phyloP scores from a whole-genome alignment of 257 asterid genomes.

The Pogostemon cablin region DNA sequence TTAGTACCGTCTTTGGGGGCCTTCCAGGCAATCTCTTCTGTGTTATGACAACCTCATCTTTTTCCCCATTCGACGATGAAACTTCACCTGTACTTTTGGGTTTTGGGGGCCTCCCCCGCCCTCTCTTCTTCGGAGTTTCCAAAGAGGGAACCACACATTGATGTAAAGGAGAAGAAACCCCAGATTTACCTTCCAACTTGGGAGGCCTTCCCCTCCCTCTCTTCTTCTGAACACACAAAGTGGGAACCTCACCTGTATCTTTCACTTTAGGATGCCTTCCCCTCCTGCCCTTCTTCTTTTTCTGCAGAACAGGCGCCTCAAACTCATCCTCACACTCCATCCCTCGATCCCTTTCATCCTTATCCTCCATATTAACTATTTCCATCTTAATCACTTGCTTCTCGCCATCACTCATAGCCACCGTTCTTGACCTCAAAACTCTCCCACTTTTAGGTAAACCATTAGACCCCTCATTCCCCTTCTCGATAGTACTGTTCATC shows the following conservation, averaged over 20 bases:
- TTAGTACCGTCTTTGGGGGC: background rate
- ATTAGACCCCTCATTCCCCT: slow-evolving; percentile 36
- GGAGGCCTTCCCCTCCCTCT: slow-evolving; percentile 46
- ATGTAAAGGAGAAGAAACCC: background rate
- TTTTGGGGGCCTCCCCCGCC: slow-evolving; percentile 48
- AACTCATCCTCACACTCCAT: slow-evolving; percentile 20
- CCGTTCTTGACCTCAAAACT: slow-evolving; percentile 78
- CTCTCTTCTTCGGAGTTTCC: slow-evolving; percentile 18
- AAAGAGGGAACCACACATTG: no score
- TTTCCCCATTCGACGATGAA: slow-evolving; percentile 25
- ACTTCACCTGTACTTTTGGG: slow-evolving; percentile 22
- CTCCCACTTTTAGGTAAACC: slow-evolving; percentile 50
- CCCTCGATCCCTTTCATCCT: slow-evolving; percentile 12
- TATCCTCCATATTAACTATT: slow-evolving; percentile 33
- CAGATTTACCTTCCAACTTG: slow-evolving; percentile 28
- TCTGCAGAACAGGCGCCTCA: slow-evolving; percentile 25
- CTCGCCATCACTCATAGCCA: slow-evolving; percentile 50
- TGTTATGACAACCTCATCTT: slow-evolving; percentile 23
- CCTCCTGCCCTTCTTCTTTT: slow-evolving; percentile 36
- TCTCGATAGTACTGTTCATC: slow-evolving; percentile 26
- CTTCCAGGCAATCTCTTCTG: slow-evolving; percentile 30
- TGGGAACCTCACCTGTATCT: slow-evolving; percentile 31
- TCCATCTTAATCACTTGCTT: slow-evolving; percentile 45
- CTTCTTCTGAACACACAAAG: slow-evolving; percentile 21
- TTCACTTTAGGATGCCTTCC: slow-evolving; percentile 47